phyloP scores from a whole-genome alignment of 345 rosid genomes.

The Gossypium anomalum region DNA sequence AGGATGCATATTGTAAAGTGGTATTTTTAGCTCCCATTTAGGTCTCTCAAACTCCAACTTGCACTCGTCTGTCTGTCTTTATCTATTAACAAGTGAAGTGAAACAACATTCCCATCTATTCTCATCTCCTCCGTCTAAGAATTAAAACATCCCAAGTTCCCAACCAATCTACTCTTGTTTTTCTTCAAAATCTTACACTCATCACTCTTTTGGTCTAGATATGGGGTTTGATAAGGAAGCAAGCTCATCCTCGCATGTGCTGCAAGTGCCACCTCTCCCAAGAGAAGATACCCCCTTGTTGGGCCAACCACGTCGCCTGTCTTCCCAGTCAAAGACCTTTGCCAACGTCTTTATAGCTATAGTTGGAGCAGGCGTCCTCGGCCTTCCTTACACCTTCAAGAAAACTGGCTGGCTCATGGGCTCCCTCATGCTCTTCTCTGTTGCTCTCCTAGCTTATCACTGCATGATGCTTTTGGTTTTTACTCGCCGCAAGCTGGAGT shows the following conservation, averaged over 20 bases:
- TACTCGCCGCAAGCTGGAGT: slow-evolving; percentile 65
- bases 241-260: slow-evolving; percentile 31
- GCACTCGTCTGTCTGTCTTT: background rate
- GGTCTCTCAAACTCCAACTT: background rate
- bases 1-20: background rate
- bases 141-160: background rate
- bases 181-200: background rate
- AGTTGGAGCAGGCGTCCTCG: slow-evolving; percentile 72
- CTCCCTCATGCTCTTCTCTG: slow-evolving; percentile 51
- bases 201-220: background rate
- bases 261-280: slow-evolving; percentile 24
- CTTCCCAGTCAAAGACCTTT: slow-evolving; percentile 59
- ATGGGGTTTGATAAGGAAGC: slow-evolving; percentile 34
- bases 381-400: slow-evolving; percentile 73
- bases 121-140: background rate
- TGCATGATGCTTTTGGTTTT: slow-evolving; percentile 72
- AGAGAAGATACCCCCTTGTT: slow-evolving; percentile 41
- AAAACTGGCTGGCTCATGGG: slow-evolving; percentile 72
- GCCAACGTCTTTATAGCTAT: slow-evolving; percentile 73
- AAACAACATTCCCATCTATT: background rate
- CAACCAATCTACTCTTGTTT: background rate
- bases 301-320: slow-evolving; percentile 28
- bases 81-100: too few species aligned
- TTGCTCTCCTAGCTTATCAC: slow-evolving; percentile 48
- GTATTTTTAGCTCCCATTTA: background rate